Conservation (phyloP, 2,329 filamentous ascomycete genomes). For the Monilinia polystroma region DNA sequence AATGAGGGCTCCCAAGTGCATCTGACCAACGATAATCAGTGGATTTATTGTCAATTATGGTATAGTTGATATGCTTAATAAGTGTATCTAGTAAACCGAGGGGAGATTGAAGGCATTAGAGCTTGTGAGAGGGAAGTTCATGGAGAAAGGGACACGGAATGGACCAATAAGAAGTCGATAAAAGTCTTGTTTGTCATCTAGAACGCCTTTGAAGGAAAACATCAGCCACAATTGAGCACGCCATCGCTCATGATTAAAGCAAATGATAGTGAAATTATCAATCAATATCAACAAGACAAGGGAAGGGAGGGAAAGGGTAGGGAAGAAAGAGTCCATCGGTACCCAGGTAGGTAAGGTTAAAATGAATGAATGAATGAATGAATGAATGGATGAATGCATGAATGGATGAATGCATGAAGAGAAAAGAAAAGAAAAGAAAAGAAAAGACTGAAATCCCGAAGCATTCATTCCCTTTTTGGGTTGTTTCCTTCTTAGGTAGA, state of each 20-base stretch:
- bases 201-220: constrained; percentile 21
- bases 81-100: constrained; percentile 23
- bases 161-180: constrained; percentile 5
- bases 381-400: too few species aligned
- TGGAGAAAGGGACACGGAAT: constrained; percentile 13
- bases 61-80: constrained; percentile 19
- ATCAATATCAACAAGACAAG: constrained; percentile 7
- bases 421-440: too few species aligned
- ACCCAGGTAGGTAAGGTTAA: too few species aligned
- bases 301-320: neutral
- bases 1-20: constrained; percentile 20
- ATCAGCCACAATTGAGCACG: constrained; percentile 23
- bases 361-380: too few species aligned
- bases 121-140: constrained; percentile 1
- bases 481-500: too few species aligned
- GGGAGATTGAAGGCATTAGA: constrained; percentile 17
- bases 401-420: too few species aligned
- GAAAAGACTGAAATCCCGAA: neutral
- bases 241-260: constrained; percentile 19
- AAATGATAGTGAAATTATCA: constrained; percentile 18
- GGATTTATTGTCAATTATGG: constrained; percentile 17
- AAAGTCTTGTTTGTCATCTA: constrained; percentile 23
- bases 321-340: too few species aligned
- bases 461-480: neutral
- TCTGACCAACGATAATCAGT: constrained; percentile 9